Evolutionary conservation across 2,329 filamentous ascomycete species (phyloP).

Genomic region (Nemania abortiva): DNA sequence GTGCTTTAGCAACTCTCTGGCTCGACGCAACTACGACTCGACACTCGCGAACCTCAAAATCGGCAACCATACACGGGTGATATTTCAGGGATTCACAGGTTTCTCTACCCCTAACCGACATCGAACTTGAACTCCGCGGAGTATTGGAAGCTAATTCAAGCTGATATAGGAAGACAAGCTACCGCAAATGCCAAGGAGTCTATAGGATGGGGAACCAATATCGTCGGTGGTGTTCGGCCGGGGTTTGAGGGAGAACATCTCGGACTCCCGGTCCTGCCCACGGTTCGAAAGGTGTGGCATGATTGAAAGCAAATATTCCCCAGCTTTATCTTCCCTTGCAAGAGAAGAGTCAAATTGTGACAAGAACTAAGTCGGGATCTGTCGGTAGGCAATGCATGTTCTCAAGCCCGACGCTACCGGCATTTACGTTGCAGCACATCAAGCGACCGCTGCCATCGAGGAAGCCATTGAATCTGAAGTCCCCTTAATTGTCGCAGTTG

Average conservation of each 20-base stretch:
- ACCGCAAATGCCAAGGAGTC: conserved; percentile 83
- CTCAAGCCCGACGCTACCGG: conserved; percentile 82
- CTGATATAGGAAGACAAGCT: conserved; percentile 60
- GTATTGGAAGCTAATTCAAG: conserved; percentile 14
- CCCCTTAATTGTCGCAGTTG: conserved; percentile 79
- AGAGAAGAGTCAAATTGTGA: neutral
- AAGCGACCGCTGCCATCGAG: conserved; percentile 79
- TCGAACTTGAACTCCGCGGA: neutral
- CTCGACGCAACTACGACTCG: conserved; percentile 46
- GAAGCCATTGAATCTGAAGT: conserved; percentile 84
- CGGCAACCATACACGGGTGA: conserved; percentile 55
- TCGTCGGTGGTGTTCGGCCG: conserved; percentile 82
- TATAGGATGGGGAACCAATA: conserved; percentile 81
- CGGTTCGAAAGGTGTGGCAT: conserved; percentile 66
- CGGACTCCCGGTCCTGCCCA: conserved; percentile 77
- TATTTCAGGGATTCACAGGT: conserved; percentile 60
- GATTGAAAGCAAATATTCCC: neutral
- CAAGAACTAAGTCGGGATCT: conserved; percentile 25
- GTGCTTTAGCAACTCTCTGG: conserved; percentile 41
- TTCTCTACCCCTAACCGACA: conserved; percentile 4
- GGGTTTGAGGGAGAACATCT: conserved; percentile 78
- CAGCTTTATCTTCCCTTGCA: neutral
- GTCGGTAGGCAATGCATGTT: conserved; percentile 70
- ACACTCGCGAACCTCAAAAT: conserved; percentile 56
- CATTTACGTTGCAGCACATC: conserved; percentile 82